Base-by-base conservation (phyloP, 768 basidiomycete species). In the Tulasnella sp. region DNA sequence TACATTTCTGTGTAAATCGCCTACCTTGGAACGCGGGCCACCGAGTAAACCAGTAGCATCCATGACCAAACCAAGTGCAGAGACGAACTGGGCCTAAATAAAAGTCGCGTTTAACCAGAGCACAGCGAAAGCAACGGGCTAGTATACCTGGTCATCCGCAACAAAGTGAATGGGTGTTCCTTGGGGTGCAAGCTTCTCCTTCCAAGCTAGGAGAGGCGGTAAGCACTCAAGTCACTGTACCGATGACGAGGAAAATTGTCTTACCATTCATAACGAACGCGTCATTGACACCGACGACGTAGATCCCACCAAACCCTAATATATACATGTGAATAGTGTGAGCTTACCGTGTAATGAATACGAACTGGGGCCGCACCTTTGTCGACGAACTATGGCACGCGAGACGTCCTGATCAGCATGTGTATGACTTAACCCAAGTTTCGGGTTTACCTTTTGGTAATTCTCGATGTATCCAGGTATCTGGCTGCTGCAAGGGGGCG, bases 261-360 rank as follows among this genome's bases (percentile, higher is more conserved):
- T 85, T 85, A 28, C 85, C 86, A 58, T 91, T 89, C 80, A 89
- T 90, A 73, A 94, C 93, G 83, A 93, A 96, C 12, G 89, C 89
- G 84, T 97, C 95, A 85, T 96, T 96, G 80, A 94, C 92, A 37
- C 91, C 87, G 77, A 96, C 86, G 78, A 96, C 89, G 81, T 91
- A 93, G 81, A 95, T 81, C 31, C 41, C 81, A 34, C 69, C 40
- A 28, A 82, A 64, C 58, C 78, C 82, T 86, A 44, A 31, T 22
- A 42, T 28, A 75, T 4, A 31, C n/a, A 46, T 20, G 18, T 11
- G 14, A 2, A 18, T 12, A 42, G 12, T 7, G 22, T 75, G 74
- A 48, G 41, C 9, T 34, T 9, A 42, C 11, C 22, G 22, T 11
- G n/a, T 28, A 14, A 44, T 18, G 40, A 75, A 75, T 34, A 44